phyloP scores from a whole-genome alignment of 768 basidiomycete species.

The Pisolithus microcarpus region DNA sequence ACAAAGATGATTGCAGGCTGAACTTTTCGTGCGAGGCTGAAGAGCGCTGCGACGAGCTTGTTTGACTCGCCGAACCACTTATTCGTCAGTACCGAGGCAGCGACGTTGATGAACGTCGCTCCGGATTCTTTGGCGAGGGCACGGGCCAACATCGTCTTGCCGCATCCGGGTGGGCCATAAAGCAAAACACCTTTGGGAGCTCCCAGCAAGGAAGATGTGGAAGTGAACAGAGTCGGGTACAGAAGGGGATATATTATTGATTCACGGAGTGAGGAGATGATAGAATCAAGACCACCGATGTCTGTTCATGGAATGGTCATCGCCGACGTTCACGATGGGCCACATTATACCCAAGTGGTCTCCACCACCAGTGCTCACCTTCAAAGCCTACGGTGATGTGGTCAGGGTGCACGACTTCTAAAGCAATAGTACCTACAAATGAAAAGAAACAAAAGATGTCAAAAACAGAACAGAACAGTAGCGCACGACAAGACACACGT shows the following conservation, averaged over 20 bases:
- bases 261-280: conserved; percentile 85
- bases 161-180: conserved; percentile 95
- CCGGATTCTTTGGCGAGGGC: conserved; percentile 96
- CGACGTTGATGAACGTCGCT: conserved; percentile 91
- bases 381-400: conserved; percentile 73
- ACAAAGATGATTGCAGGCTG: conserved; percentile 98
- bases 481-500: conserved; percentile 41
- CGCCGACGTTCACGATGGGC: no score
- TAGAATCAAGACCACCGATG: conserved; percentile 89
- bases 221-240: conserved; percentile 81
- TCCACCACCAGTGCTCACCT: conserved; percentile 37
- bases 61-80: conserved; percentile 90
- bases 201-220: conserved; percentile 72
- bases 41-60: conserved; percentile 91
- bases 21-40: conserved; percentile 87
- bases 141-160: conserved; percentile 99
- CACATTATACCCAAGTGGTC: no score
- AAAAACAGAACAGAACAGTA: no score
- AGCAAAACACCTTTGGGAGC: conserved; percentile 96
- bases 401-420: conserved; percentile 88
- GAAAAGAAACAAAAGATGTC: background rate
- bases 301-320: conserved; percentile 34
- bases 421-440: conserved; percentile 68
- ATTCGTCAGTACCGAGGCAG: conserved; percentile 65
- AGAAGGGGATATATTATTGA: conserved; percentile 92